Conservation (phyloP, 441 rosid species). For the Erodium texanum region DNA sequence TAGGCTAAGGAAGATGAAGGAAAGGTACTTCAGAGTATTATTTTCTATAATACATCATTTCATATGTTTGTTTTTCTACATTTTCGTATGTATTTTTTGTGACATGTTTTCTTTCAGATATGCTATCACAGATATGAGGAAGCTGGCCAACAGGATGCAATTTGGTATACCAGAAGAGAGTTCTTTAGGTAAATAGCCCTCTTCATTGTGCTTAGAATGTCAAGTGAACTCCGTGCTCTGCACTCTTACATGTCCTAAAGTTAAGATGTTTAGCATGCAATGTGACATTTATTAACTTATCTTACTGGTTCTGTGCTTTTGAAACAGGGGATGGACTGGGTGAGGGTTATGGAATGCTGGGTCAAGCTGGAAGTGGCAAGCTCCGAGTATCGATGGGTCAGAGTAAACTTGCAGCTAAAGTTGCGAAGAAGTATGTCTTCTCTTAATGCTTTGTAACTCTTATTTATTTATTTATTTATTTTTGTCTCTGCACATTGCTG, state of each 20-base stretch:
- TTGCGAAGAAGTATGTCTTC: constrained; percentile 62
- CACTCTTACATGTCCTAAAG: background rate
- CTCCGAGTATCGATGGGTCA: constrained; percentile 45
- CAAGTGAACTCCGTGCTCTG: too few relatives aligned
- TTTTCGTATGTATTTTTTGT: background rate
- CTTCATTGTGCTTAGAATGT: background rate
- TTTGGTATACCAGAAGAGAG: constrained; percentile 97
- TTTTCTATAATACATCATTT: background rate
- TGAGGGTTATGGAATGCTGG: constrained; percentile 98
- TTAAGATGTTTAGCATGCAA: background rate
- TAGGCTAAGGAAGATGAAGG: constrained; percentile 88
- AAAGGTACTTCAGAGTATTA: constrained; percentile 38
- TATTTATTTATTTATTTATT: constrained; percentile 40
- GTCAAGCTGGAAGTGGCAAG: constrained; percentile 97
- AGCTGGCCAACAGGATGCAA: constrained; percentile 93
- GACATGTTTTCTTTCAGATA: constrained; percentile 34
- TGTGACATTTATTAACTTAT: background rate
- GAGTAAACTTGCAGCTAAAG: constrained; percentile 90
- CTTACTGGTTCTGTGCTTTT: constrained; percentile 16
- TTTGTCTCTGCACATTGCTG: constrained; percentile 11
- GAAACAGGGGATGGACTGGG: constrained; percentile 87
- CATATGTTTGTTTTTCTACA: background rate
- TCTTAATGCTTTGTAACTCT: background rate
- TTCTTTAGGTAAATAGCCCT: constrained; percentile 57
- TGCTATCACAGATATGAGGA: constrained; percentile 92